A percentile compares a stretch with the other conserved stretches of the same genome.
These are phyloP conservation scores for Biscogniauxia marginata DNA, from an alignment of 2,329 filamentous ascomycete species.

Conservation along the genomic window DNA sequence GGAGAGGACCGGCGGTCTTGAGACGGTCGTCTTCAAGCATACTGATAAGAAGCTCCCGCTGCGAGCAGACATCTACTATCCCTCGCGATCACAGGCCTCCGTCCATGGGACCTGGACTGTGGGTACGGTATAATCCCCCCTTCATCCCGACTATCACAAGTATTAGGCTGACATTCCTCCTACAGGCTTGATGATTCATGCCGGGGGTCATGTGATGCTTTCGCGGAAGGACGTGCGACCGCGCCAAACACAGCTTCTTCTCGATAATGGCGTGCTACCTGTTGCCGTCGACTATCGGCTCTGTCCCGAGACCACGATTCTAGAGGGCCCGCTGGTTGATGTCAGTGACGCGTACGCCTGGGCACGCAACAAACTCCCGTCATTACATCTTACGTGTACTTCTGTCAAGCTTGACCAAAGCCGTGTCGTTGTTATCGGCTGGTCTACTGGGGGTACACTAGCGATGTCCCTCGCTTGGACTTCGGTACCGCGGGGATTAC, in stretches of 20 bases:
- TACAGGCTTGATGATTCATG: constrained; percentile 51
- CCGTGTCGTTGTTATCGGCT: constrained; percentile 42
- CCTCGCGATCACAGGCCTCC: too few species aligned
- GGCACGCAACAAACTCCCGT: constrained; percentile 34
- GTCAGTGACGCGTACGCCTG: constrained; percentile 42
- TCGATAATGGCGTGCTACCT: constrained; percentile 43
- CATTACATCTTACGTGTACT: constrained; percentile 12
- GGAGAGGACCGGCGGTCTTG: constrained; percentile 5
- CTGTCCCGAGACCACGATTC: constrained; percentile 46
- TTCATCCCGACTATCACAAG: too few species aligned
- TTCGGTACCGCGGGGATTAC: constrained; percentile 24
- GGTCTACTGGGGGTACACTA: constrained; percentile 48
- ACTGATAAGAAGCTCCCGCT: constrained; percentile 15
- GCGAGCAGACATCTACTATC: constrained; percentile 36
- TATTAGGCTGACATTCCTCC: too few species aligned
- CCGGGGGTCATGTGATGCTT: constrained; percentile 41
- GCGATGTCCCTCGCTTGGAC: constrained; percentile 45
- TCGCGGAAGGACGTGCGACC: constrained; percentile 37
- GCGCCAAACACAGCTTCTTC: constrained; percentile 37
- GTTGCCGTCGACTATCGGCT: constrained; percentile 50
- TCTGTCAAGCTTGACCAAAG: constrained; percentile 27
- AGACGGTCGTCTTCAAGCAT: constrained; percentile 24
- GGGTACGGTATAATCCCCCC: too few species aligned
- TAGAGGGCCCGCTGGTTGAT: constrained; percentile 46
- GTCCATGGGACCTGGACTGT: too few species aligned